A percentile compares a stretch with the other conserved stretches of the same genome.
These are phyloP conservation scores for Trichoderma sp. DNA, from an alignment of 2,329 filamentous ascomycete species.

Conservation along the genomic window DNA sequence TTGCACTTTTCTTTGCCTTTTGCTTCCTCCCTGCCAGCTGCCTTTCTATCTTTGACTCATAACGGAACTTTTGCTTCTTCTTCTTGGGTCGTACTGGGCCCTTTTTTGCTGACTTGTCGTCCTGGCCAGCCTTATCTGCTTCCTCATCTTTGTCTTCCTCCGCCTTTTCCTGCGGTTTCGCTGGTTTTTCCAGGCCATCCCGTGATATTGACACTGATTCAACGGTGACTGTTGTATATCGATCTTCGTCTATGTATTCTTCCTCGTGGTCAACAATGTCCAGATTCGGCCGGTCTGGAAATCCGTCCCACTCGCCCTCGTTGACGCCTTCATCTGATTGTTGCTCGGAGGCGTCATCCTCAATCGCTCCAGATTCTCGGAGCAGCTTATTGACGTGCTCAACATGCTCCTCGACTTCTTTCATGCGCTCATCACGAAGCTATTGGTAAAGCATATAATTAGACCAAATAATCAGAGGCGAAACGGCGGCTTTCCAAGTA, in stretches of 20 bases:
- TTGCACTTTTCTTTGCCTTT: slow-evolving; percentile 65
- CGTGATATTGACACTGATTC: slow-evolving; percentile 81
- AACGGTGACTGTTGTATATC: slow-evolving; percentile 91
- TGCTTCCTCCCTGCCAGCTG: slow-evolving; percentile 71
- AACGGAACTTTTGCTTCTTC: slow-evolving; percentile 90
- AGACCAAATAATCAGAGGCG: neutral
- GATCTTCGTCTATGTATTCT: slow-evolving; percentile 95
- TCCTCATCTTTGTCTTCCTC: slow-evolving; percentile 39
- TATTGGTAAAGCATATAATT: slow-evolving; percentile 41
- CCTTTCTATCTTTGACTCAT: slow-evolving; percentile 85
- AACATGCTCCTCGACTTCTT: slow-evolving; percentile 81
- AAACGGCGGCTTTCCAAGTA: neutral
- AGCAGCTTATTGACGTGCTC: slow-evolving; percentile 72
- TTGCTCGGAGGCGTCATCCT: slow-evolving; percentile 34
- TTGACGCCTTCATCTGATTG: slow-evolving; percentile 37
- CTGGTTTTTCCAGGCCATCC: slow-evolving; percentile 66
- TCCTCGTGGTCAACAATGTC: slow-evolving; percentile 76
- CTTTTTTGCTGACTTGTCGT: slow-evolving; percentile 37
- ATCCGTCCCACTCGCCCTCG: slow-evolving; percentile 66
- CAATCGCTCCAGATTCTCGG: slow-evolving; percentile 55
- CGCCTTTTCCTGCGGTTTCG: slow-evolving; percentile 43
- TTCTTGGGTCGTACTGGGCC: slow-evolving; percentile 59
- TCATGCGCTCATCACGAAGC: slow-evolving; percentile 80
- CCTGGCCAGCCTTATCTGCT: slow-evolving; percentile 33
- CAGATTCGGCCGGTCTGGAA: slow-evolving; percentile 54